Evolutionary conservation across 331 rosid genomes (phyloP).

Genomic region (Stylosanthes scabra): DNA sequence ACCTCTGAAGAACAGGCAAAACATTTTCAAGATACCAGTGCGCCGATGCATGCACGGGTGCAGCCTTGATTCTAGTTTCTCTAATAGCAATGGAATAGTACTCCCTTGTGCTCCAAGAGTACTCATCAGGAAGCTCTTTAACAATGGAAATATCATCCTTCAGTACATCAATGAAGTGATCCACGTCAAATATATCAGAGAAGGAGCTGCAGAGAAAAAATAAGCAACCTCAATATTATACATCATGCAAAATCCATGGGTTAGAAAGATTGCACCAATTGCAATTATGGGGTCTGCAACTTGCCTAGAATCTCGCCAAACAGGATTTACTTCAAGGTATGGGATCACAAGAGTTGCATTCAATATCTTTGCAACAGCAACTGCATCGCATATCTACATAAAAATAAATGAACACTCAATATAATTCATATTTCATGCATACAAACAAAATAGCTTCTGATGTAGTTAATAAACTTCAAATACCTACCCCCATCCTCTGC

Average conservation of each 20-base stretch:
- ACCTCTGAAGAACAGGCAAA: constrained; percentile 79
- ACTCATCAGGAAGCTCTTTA: constrained; percentile 80
- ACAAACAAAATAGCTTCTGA: constrained; percentile 5
- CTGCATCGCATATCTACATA: constrained; percentile 88
- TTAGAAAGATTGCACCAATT: constrained; percentile 11
- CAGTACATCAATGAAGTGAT: constrained; percentile 84
- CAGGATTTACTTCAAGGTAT: constrained; percentile 87
- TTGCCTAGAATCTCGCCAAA: constrained; percentile 91
- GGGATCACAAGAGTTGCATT: constrained; percentile 96
- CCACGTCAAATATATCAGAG: constrained; percentile 90
- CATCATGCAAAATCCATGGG: constrained; percentile 33
- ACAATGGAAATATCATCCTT: constrained; percentile 83
- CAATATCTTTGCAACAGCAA: constrained; percentile 87
- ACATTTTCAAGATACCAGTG: constrained; percentile 87
- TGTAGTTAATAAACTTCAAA: constrained; percentile 11
- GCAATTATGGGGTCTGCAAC: constrained; percentile 11
- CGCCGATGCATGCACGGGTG: constrained; percentile 85
- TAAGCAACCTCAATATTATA: constrained; percentile 29
- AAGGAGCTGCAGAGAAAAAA: constrained; percentile 74
- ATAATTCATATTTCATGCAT: not conserved
- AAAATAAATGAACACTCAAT: constrained; percentile 35
- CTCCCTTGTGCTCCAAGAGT: constrained; percentile 83
- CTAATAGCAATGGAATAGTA: constrained; percentile 70
- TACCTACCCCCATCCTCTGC: constrained; percentile 97
- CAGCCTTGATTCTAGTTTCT: constrained; percentile 73